Percentiles rank a stretch among this genome's conserved stretches.
These are phyloP conservation scores for Cichorium intybus DNA, from an alignment of 140 eudicot genomes.

Conservation along the genomic window DNA sequence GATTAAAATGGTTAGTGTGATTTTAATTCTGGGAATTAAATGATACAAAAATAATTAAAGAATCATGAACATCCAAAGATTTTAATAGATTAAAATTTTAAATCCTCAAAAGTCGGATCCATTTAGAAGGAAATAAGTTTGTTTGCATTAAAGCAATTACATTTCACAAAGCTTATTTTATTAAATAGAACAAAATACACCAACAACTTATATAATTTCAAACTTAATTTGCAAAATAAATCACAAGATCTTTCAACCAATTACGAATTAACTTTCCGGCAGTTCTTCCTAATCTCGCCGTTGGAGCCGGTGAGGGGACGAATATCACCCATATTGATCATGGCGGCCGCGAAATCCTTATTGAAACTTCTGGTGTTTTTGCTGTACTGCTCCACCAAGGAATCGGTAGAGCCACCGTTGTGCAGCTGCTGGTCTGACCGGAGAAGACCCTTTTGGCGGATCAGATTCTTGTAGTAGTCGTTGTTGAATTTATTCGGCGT, in stretches of 20 bases:
- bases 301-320: slow-evolving; percentile 43
- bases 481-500: slow-evolving; percentile 40
- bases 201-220: not conserved
- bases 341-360: slow-evolving; percentile 41
- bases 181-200: not conserved
- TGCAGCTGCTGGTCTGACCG: slow-evolving; percentile 39
- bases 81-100: no score
- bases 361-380: slow-evolving; percentile 20
- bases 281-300: slow-evolving; percentile 50
- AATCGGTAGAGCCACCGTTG: slow-evolving; percentile 40
- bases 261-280: slow-evolving; percentile 38
- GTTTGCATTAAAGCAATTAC: no score
- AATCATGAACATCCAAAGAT: no score
- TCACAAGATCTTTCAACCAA: not conserved
- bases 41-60: no score
- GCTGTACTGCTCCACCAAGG: slow-evolving; percentile 37
- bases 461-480: slow-evolving; percentile 29
- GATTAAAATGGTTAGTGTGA: no score
- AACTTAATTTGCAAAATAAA: not conserved
- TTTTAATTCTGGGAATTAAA: no score
- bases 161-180: not conserved
- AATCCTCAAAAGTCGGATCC: no score
- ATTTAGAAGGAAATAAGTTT: no score
- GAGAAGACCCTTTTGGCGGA: slow-evolving; percentile 33
- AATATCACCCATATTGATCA: slow-evolving; percentile 60